Evolutionary conservation across 1,284 basidiomycete species (phyloP), one percentile per base, ranked within the genome.

Genomic region (Boletus sp.): DNA sequence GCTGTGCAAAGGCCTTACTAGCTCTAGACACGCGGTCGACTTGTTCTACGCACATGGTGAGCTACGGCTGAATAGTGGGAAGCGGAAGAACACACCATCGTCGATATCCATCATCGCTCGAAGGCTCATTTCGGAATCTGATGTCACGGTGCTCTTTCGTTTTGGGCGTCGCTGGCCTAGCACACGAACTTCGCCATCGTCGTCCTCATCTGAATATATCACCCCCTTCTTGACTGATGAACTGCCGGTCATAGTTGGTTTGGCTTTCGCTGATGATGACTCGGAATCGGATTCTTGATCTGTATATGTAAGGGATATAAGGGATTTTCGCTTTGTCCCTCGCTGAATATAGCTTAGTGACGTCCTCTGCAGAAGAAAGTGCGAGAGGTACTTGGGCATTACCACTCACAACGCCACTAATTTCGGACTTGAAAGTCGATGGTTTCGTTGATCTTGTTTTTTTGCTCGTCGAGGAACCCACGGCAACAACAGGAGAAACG

Each of bases 81-180:
- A 33, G 19, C 8, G 8, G 23, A 36, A 37, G 45, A 41, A 54
- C 73, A 29, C 45, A 83, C 83, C 78, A 60, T 89, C 84, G 52
- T 86, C 82, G 45, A 88, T 74, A 47, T 89, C 85, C 86, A 88
- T 88, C 73, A 88, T 77, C 10, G 77, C 81, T 36, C 69, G 69
- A 25, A 81, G 62, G 40, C 78, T 80, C 51, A 57, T 64, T 54
- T 74, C 69, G 2, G 62, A 62, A 25, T 71, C 66, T 5, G 64
- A 62, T 14, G 55, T 55, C 16, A 47, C 20, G 23, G 39, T 41
- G 35, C 44, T 49, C 48, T 46, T 60, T 49, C 40, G 45, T 39
- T 47, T 61, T 3, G 14, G 38, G 16, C 60, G 62, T 38, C 59
- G 61, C 16, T 17, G 44, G 8, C 61, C 54, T 6, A 48, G 41